These are phyloP conservation scores for Arbutus unedo DNA, from an alignment of 148 eudicot genomes.

Conservation along the genomic window DNA sequence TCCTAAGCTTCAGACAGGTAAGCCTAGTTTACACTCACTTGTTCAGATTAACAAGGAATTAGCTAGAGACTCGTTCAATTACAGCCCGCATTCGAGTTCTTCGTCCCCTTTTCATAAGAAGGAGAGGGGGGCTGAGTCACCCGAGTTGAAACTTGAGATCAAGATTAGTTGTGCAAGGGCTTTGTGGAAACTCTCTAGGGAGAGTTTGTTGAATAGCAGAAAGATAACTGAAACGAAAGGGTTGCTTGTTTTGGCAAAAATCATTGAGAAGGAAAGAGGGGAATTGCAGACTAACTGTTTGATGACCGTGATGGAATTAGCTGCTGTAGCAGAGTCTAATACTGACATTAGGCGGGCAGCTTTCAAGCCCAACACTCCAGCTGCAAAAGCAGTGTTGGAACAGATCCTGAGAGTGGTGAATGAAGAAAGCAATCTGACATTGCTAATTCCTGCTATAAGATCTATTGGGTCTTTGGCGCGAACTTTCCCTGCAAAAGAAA, in stretches of 20 bases:
- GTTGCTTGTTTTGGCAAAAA: constrained; percentile 63
- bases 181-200: constrained; percentile 54
- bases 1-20: constrained; percentile 33
- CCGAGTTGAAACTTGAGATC: constrained; percentile 50
- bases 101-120: constrained; percentile 40
- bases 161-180: constrained; percentile 57
- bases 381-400: constrained; percentile 63
- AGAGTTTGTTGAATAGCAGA: constrained; percentile 57
- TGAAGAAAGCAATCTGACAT: constrained; percentile 34
- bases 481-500: constrained; percentile 69
- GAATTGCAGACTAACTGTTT: constrained; percentile 56
- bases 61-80: constrained; percentile 29
- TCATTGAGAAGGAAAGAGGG: constrained; percentile 59
- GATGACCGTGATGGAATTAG: constrained; percentile 69
- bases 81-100: constrained; percentile 29
- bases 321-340: constrained; percentile 64
- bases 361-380: constrained; percentile 64
- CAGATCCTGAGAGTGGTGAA: constrained; percentile 64
- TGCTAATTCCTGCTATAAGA: constrained; percentile 51
- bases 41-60: constrained; percentile 53
- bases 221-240: constrained; percentile 80
- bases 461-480: constrained; percentile 69
- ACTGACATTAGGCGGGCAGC: constrained; percentile 61
- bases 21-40: constrained; percentile 51
- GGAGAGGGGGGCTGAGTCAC: constrained; percentile 46